A percentile compares a stretch with the other conserved stretches of the same genome.
Conservation (phyloP, 1,139 yeast species). For the Sugiyamaella sp. region DNA sequence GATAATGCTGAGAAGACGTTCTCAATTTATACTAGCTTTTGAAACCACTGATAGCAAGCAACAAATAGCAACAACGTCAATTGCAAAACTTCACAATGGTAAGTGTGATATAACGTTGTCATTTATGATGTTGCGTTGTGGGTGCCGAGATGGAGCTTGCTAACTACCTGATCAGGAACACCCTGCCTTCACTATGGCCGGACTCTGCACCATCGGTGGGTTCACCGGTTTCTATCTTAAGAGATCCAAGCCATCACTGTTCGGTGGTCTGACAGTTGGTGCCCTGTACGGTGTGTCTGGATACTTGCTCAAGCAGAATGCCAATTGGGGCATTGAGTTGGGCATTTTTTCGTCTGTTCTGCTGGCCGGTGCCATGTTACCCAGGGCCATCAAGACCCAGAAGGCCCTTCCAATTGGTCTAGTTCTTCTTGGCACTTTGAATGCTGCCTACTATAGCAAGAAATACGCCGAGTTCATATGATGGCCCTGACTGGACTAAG, state of each 20-base stretch:
- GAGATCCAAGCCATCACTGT: constrained; percentile 75
- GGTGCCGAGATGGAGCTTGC: background rate
- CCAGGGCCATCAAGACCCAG: constrained; percentile 62
- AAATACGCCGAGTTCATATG: constrained; percentile 29
- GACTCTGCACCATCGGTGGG: constrained; percentile 76
- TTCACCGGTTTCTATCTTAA: constrained; percentile 70
- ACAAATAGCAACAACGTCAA: no score
- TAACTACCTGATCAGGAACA: constrained; percentile 38
- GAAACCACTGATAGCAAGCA: no score
- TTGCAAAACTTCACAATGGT: constrained; percentile 4
- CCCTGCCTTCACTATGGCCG: constrained; percentile 75
- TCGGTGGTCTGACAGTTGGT: constrained; percentile 76
- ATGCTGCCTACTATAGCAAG: constrained; percentile 63
- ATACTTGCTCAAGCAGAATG: constrained; percentile 69
- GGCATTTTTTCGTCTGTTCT: constrained; percentile 74
- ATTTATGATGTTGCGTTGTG: no score
- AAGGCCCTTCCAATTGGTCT: constrained; percentile 79
- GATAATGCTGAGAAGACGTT: no score
- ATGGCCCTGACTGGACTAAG: background rate
- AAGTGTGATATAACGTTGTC: no score
- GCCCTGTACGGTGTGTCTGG: constrained; percentile 76
- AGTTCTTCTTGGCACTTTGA: constrained; percentile 63
- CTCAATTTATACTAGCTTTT: no score
- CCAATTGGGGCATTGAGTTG: constrained; percentile 77
- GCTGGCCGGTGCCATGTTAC: constrained; percentile 59